Conservation (phyloP, 805 yeast genomes). For the Soucietia sequanensis region DNA sequence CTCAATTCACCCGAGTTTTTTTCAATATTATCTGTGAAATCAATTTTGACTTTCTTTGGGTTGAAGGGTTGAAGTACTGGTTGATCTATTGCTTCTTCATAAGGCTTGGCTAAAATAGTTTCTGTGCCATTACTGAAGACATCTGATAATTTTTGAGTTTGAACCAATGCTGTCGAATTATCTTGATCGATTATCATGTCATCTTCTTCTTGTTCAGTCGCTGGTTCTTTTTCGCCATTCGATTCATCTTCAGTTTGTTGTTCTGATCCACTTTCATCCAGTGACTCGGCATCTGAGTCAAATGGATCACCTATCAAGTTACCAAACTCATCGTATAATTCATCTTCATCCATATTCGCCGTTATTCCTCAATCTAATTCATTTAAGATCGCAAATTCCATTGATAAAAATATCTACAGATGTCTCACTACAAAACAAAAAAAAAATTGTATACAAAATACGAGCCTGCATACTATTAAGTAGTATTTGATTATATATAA, state of each 20-base stretch:
- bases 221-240: conserved; percentile 5
- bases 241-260: too few relatives aligned
- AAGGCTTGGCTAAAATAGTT: conserved; percentile 48
- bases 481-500: not conserved
- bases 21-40: conserved; percentile 10
- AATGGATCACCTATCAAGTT: conserved; percentile 56
- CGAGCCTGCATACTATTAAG: not conserved
- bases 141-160: not conserved
- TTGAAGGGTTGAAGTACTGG: conserved; percentile 49
- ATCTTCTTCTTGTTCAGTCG: conserved; percentile 12
- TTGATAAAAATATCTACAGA: too few relatives aligned
- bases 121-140: too few relatives aligned
- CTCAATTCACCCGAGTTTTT: not conserved
- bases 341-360: conserved; percentile 61
- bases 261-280: conserved; percentile 11
- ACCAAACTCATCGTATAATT: conserved; percentile 80
- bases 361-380: too few relatives aligned
- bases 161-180: not conserved
- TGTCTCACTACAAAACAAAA: too few relatives aligned
- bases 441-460: too few relatives aligned
- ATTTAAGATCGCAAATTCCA: too few relatives aligned
- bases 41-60: conserved; percentile 45
- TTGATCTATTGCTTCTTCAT: conserved; percentile 21
- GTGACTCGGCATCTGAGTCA: conserved; percentile 47
- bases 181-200: conserved; percentile 14